phyloP scores from a whole-genome alignment of 1,139 yeast species.

The Taiozyma sp. region DNA sequence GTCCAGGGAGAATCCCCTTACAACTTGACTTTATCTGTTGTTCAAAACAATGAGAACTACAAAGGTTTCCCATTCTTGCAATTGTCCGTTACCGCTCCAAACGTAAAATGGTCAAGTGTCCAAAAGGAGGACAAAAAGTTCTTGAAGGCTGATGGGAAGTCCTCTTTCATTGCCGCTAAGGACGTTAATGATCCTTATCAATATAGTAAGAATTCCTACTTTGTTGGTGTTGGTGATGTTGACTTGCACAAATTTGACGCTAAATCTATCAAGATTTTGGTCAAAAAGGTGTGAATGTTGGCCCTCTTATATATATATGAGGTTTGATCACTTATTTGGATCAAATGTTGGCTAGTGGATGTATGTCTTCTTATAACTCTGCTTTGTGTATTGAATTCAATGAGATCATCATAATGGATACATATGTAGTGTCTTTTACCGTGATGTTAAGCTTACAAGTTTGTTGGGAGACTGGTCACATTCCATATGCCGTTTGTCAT shows the following conservation, averaged over 20 bases:
- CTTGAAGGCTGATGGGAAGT: neutral
- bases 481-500: neutral
- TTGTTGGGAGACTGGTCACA: too few species aligned
- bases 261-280: neutral
- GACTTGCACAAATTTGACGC: neutral
- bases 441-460: too few species aligned
- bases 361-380: too few species aligned
- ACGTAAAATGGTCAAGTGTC: constrained; percentile 3
- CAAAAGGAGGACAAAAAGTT: neutral
- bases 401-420: too few species aligned
- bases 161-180: constrained; percentile 2
- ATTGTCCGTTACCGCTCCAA: constrained; percentile 3
- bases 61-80: constrained; percentile 7
- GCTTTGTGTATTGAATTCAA: too few species aligned
- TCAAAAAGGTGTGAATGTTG: neutral
- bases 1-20: neutral
- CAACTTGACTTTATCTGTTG: constrained; percentile 3
- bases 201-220: neutral
- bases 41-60: neutral
- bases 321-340: too few species aligned
- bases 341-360: too few species aligned
- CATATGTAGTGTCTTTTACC: too few species aligned
- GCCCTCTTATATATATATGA: neutral
- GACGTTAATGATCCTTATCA: constrained; percentile 5
- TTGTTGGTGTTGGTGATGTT: constrained; percentile 3